Evolutionary conservation across 1,139 yeast genomes (phyloP).

Genomic region (Suhomyces coccinellae): DNA sequence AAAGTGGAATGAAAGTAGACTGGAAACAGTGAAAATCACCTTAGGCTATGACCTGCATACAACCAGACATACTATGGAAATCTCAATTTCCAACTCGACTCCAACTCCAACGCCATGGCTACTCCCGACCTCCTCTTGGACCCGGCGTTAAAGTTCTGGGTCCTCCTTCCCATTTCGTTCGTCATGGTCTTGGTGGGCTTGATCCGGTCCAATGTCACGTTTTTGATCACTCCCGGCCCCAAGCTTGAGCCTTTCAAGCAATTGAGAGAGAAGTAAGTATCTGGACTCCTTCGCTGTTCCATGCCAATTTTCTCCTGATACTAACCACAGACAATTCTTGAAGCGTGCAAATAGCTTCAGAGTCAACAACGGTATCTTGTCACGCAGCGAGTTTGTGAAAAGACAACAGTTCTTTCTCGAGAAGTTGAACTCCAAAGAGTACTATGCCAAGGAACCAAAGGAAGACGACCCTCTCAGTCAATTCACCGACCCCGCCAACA

Average conservation of each 20-base stretch:
- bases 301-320: not conserved
- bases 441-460: slow-evolving; percentile 40
- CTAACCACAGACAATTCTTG: slow-evolving; percentile 45
- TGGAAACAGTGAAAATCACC: too few species aligned
- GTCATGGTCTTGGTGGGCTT: slow-evolving; percentile 93
- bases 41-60: not conserved
- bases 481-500: slow-evolving; percentile 65
- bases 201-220: slow-evolving; percentile 67
- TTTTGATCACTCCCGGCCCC: slow-evolving; percentile 57
- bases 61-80: not conserved
- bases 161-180: slow-evolving; percentile 79
- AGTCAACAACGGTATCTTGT: slow-evolving; percentile 47
- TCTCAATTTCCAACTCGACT: too few species aligned
- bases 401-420: slow-evolving; percentile 48
- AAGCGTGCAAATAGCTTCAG: slow-evolving; percentile 57
- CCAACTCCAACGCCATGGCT: slow-evolving; percentile 5
- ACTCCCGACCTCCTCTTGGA: slow-evolving; percentile 56
- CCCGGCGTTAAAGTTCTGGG: slow-evolving; percentile 87
- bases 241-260: slow-evolving; percentile 53
- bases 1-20: not conserved
- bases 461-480: slow-evolving; percentile 56
- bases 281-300: not conserved
- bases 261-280: slow-evolving; percentile 57
- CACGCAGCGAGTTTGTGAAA: slow-evolving; percentile 45
- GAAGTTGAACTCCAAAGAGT: slow-evolving; percentile 53